Conservation (phyloP, 805 yeast genomes). For the Komagataella kurtzmanii region DNA sequence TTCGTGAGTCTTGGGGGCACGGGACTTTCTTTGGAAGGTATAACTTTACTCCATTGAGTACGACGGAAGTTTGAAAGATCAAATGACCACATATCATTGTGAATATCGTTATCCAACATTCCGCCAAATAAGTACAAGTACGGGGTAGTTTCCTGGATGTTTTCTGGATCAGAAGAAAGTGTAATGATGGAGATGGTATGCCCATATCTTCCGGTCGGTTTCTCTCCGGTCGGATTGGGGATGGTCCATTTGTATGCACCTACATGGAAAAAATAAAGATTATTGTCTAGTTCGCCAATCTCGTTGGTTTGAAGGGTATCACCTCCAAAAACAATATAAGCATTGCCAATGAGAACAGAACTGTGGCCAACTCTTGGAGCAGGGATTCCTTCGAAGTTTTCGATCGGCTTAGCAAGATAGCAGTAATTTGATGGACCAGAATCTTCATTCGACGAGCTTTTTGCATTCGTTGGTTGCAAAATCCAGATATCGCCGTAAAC, state of each 20-base stretch:
- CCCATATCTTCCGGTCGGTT: conserved; percentile 91
- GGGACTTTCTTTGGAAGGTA: conserved; percentile 27
- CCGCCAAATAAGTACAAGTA: conserved; percentile 86
- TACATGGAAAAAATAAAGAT: conserved; percentile 74
- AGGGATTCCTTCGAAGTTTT: conserved; percentile 69
- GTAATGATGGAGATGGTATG: conserved; percentile 76
- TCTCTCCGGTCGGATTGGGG: conserved; percentile 58
- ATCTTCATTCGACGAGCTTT: conserved; percentile 17
- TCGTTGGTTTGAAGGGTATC: conserved; percentile 76
- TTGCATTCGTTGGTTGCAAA: conserved; percentile 35
- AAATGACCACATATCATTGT: conserved; percentile 75
- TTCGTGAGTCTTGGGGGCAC: conserved; percentile 41
- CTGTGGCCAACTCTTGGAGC: conserved; percentile 97
- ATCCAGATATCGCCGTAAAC: conserved; percentile 97
- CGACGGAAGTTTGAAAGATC: conserved; percentile 79
- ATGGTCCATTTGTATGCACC: conserved; percentile 68
- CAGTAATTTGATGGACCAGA: conserved; percentile 9
- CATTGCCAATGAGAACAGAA: conserved; percentile 83
- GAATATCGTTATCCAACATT: conserved; percentile 71
- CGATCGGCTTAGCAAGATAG: conserved; percentile 37
- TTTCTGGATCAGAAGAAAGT: conserved; percentile 20
- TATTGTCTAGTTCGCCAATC: conserved; percentile 74
- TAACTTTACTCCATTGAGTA: conserved; percentile 72
- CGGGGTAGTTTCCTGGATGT: conserved; percentile 19
- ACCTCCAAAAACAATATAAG: conserved; percentile 92